Evolutionary conservation across 2,329 filamentous ascomycete genomes (phyloP).

Genomic region (Paracoccidioides lutzii): DNA sequence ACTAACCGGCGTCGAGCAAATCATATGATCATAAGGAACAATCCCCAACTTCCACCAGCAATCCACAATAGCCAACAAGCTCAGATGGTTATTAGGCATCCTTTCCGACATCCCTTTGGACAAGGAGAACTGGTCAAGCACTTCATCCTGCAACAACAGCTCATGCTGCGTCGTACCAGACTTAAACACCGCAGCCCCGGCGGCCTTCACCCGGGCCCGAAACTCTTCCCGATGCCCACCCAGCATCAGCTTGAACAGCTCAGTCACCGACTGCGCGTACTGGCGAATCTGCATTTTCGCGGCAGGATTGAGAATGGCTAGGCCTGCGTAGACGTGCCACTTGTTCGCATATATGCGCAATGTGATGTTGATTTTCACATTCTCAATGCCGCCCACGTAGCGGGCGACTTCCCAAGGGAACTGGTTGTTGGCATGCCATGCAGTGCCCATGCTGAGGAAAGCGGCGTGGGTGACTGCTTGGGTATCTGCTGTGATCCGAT

Average conservation of each 20-base stretch:
- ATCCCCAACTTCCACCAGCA: slow-evolving; percentile 93
- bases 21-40: slow-evolving; percentile 98
- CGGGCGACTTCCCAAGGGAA: slow-evolving; percentile 96
- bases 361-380: slow-evolving; percentile 98
- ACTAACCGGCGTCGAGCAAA: slow-evolving; percentile 79
- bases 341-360: slow-evolving; percentile 96
- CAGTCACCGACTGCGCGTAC: slow-evolving; percentile 84
- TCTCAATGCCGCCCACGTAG: slow-evolving; percentile 94
- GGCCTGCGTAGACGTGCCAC: slow-evolving; percentile 97
- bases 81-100: slow-evolving; percentile 85
- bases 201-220: slow-evolving; percentile 59
- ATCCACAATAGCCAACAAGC: slow-evolving; percentile 90
- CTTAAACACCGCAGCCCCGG: slow-evolving; percentile 59
- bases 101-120: slow-evolving; percentile 53
- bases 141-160: slow-evolving; percentile 61
- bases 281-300: slow-evolving; percentile 86
- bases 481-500: slow-evolving; percentile 95
- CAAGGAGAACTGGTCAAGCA: slow-evolving; percentile 81
- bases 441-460: slow-evolving; percentile 93
- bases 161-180: slow-evolving; percentile 41
- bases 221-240: slow-evolving; percentile 68
- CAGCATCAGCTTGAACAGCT: slow-evolving; percentile 94
- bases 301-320: slow-evolving; percentile 91
- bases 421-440: slow-evolving; percentile 88
- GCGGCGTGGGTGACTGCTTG: slow-evolving; percentile 96